Percentiles rank a stretch among this genome's conserved stretches.
These are phyloP conservation scores for Endotrypanum monterogeii DNA, from an alignment of 208 protist genomes.

Conservation along the genomic window DNA sequence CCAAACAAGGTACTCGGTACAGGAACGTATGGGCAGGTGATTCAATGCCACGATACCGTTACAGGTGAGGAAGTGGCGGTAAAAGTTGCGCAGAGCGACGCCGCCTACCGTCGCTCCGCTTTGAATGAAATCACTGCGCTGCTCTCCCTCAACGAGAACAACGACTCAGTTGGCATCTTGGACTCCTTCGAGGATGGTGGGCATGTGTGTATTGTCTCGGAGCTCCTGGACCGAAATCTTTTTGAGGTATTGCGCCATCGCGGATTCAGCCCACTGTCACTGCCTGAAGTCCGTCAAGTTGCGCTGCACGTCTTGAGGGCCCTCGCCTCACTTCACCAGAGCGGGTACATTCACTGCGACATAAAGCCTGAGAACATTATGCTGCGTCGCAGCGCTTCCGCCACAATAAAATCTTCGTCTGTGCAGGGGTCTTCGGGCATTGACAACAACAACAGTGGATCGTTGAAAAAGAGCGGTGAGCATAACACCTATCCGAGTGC, in stretches of 20 bases:
- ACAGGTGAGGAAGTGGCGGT: conserved; percentile 75
- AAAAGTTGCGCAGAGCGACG: conserved; percentile 82
- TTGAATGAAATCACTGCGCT: conserved; percentile 81
- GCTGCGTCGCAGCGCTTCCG: conserved; percentile 40
- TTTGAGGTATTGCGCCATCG: conserved; percentile 63
- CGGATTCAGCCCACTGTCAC: conserved; percentile 55
- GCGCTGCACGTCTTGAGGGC: conserved; percentile 51
- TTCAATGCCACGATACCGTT: conserved; percentile 86
- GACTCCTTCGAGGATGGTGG: conserved; percentile 81
- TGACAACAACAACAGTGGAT: conserved; percentile 22
- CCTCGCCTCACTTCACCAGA: conserved; percentile 61
- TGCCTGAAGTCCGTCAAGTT: conserved; percentile 60
- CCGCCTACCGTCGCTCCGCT: conserved; percentile 80
- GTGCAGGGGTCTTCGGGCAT: conserved; percentile 11
- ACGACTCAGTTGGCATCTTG: conserved; percentile 52
- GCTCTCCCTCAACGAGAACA: conserved; percentile 42
- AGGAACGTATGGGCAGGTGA: conserved; percentile 93
- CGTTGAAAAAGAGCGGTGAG: conserved; percentile 30
- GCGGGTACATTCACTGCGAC: conserved; percentile 96
- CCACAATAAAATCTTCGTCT: conserved; percentile 9
- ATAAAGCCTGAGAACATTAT: conserved; percentile 97
- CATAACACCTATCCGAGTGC: conserved; percentile 23
- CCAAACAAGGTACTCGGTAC: conserved; percentile 79
- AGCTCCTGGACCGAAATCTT: conserved; percentile 77
- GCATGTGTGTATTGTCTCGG: conserved; percentile 85